Conservation (phyloP, 768 basidiomycete genomes). For the Panaeolus papilionaceus region DNA sequence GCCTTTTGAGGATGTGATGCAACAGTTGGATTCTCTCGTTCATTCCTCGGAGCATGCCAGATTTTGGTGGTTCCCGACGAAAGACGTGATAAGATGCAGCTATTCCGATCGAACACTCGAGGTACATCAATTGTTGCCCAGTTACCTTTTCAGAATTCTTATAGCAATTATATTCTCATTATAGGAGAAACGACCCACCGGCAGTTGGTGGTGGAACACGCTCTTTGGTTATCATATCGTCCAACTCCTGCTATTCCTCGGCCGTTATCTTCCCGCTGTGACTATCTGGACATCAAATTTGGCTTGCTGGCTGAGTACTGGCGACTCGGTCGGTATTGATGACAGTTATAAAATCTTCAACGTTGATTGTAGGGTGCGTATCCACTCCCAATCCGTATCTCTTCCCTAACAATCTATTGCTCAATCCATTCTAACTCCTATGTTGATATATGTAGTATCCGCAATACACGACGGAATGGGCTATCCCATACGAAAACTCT, state of each 20-base stretch:
- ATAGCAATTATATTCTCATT: not conserved
- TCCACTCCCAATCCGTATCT: not conserved
- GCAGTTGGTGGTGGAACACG: constrained; percentile 71
- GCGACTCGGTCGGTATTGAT: constrained; percentile 66
- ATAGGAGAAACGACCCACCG: constrained; percentile 58
- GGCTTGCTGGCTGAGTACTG: constrained; percentile 70
- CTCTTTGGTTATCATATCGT: constrained; percentile 82
- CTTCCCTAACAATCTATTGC: not conserved
- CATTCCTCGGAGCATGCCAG: constrained; percentile 85
- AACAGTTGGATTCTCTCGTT: constrained; percentile 60
- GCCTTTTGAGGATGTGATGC: constrained; percentile 67
- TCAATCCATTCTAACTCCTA: constrained; percentile 21
- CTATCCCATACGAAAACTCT: constrained; percentile 77
- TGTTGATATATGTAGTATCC: constrained; percentile 67
- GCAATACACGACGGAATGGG: constrained; percentile 97
- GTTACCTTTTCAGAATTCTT: constrained; percentile 18
- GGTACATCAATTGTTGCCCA: constrained; percentile 47
- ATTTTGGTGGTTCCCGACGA: constrained; percentile 94
- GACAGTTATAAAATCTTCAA: constrained; percentile 89
- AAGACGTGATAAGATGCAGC: constrained; percentile 73
- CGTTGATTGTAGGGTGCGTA: constrained; percentile 86
- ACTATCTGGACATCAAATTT: constrained; percentile 70
- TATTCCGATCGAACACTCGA: constrained; percentile 77
- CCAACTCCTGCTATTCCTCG: constrained; percentile 84
- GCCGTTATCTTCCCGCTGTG: constrained; percentile 64